Conservation (phyloP, 176 grass and related monocot genomes). For the Metroxylon sagu region DNA sequence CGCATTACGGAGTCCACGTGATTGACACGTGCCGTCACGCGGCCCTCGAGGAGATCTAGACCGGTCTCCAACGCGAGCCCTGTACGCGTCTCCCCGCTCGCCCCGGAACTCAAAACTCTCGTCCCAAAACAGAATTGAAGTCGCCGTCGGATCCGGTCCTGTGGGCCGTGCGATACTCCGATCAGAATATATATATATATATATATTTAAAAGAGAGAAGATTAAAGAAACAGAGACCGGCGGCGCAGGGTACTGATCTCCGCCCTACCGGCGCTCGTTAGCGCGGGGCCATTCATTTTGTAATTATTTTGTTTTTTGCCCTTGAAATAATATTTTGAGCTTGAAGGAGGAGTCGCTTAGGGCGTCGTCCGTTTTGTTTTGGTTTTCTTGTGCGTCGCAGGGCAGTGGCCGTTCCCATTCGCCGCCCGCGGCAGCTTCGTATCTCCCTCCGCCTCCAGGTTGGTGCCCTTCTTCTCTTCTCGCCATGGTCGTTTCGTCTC, state of each 20-base stretch:
- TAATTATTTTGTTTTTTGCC: too few relatives aligned
- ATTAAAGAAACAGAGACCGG: too few relatives aligned
- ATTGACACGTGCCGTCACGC: constrained; percentile 21
- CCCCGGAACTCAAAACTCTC: neutral
- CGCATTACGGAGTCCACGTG: constrained; percentile 15
- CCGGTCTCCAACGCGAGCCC: too few relatives aligned
- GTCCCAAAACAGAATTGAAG: constrained; percentile 8
- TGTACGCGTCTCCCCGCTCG: neutral
- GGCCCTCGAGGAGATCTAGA: neutral
- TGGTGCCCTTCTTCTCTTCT: neutral
- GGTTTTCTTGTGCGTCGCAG: constrained; percentile 8
- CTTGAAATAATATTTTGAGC: too few relatives aligned
- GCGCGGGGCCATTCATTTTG: neutral
- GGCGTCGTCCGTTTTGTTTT: neutral
- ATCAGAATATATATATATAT: too few relatives aligned
- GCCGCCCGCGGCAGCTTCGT: constrained; percentile 33
- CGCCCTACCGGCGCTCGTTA: neutral
- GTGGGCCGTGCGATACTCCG: neutral
- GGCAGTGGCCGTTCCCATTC: constrained; percentile 54
- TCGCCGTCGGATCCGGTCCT: neutral
- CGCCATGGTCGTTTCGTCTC: neutral
- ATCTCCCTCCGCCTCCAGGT: constrained; percentile 24
- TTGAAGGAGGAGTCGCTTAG: too few relatives aligned
- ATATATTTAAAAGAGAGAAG: too few relatives aligned
- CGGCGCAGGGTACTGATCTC: neutral